Conservation (phyloP, 2,329 filamentous ascomycete species). For the Xylaria multiplex region DNA sequence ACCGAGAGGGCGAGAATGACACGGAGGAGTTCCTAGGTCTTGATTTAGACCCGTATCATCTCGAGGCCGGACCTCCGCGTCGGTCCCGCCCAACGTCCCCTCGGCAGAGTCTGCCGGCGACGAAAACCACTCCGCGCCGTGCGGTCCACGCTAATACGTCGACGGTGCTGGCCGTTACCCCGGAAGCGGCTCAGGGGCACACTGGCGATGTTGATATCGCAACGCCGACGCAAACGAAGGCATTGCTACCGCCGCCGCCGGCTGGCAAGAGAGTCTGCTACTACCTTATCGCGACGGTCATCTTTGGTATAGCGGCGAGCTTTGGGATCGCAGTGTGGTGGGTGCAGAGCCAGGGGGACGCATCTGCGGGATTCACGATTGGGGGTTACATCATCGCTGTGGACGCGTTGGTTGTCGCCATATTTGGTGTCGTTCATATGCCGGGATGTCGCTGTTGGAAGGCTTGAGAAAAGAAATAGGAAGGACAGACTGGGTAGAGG, state of each 20-base stretch:
- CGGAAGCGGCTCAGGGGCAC: neutral
- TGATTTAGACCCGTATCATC: conserved; percentile 20
- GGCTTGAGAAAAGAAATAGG: neutral
- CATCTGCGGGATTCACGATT: conserved; percentile 28
- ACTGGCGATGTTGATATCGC: no score
- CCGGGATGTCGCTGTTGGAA: conserved; percentile 30
- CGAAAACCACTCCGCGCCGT: conserved; percentile 1
- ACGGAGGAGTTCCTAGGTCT: neutral
- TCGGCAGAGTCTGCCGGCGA: neutral
- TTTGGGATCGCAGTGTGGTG: conserved; percentile 30
- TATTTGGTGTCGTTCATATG: conserved; percentile 18
- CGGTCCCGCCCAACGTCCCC: neutral
- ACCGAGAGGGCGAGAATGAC: neutral
- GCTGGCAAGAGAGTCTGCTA: conserved; percentile 23
- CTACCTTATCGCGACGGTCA: conserved; percentile 27
- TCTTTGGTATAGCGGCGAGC: conserved; percentile 24
- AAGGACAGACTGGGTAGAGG: neutral
- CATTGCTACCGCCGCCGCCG: neutral
- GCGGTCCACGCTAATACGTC: neutral
- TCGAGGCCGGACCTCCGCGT: conserved; percentile 29
- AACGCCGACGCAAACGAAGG: neutral
- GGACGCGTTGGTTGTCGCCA: conserved; percentile 22
- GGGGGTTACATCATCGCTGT: conserved; percentile 31
- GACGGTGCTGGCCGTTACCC: neutral
- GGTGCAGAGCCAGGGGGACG: conserved; percentile 13